phyloP scores from a whole-genome alignment of 192 early-diverging fungal genomes.

The Umbelopsis ramanniana region DNA sequence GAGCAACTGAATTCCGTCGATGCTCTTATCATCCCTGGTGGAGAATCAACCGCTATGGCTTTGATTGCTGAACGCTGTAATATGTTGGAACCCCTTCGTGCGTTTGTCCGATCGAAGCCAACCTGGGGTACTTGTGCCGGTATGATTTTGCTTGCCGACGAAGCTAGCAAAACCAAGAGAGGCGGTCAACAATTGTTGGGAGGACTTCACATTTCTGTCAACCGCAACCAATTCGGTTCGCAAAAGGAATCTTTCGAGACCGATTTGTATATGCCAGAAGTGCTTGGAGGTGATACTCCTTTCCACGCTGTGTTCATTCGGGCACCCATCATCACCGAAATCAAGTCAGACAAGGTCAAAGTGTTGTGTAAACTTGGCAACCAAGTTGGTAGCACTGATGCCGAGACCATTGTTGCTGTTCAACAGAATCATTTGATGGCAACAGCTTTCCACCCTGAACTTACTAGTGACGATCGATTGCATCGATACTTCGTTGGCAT shows the following conservation, averaged over 20 bases:
- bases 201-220: constrained; percentile 82
- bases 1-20: constrained; percentile 78
- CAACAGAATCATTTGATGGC: constrained; percentile 84
- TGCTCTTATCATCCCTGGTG: constrained; percentile 93
- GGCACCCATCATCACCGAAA: constrained; percentile 83
- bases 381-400: constrained; percentile 56
- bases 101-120: constrained; percentile 77
- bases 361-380: constrained; percentile 71
- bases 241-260: constrained; percentile 92
- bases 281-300: constrained; percentile 46
- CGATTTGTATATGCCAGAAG: constrained; percentile 56
- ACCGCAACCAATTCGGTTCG: constrained; percentile 93
- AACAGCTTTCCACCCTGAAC: constrained; percentile 96
- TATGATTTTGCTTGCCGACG: constrained; percentile 87
- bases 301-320: constrained; percentile 90
- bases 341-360: constrained; percentile 71
- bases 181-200: constrained; percentile 88
- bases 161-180: constrained; percentile 73
- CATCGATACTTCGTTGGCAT: constrained; percentile 82
- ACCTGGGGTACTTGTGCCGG: constrained; percentile 98
- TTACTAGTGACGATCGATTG: constrained; percentile 87
- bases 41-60: constrained; percentile 94
- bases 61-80: constrained; percentile 88
- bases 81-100: constrained; percentile 75
- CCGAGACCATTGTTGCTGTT: constrained; percentile 85